phyloP scores from a whole-genome alignment of 2,329 filamentous ascomycete genomes.

The Colletotrichum sp. region DNA sequence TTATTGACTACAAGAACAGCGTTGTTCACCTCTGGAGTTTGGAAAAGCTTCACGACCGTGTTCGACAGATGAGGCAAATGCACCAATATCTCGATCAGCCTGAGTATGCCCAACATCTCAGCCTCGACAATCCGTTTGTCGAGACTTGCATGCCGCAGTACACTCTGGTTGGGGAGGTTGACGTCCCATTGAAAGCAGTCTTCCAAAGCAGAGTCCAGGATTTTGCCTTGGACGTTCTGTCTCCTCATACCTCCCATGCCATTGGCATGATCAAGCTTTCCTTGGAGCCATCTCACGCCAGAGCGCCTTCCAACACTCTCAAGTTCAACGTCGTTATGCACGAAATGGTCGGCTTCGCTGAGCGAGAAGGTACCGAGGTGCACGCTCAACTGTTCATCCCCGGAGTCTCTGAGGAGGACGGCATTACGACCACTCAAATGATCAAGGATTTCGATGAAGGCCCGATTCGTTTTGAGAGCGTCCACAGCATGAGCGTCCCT shows the following conservation, averaged over 20 bases:
- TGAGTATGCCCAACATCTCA: conserved; percentile 92
- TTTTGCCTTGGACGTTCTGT: conserved; percentile 88
- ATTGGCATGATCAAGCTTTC: conserved; percentile 91
- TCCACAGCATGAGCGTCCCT: conserved; percentile 96
- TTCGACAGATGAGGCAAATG: conserved; percentile 94
- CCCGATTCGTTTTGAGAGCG: conserved; percentile 92
- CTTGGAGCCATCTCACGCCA: conserved; percentile 89
- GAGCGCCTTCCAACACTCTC: conserved; percentile 87
- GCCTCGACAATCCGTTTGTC: conserved; percentile 89
- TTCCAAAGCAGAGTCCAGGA: conserved; percentile 96
- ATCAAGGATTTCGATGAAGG: conserved; percentile 93
- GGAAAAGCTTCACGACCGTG: conserved; percentile 86
- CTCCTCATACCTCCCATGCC: conserved; percentile 88
- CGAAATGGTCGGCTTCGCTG: conserved; percentile 91
- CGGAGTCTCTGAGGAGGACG: conserved; percentile 86
- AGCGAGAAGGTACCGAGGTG: conserved; percentile 93
- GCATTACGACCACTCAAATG: conserved; percentile 94
- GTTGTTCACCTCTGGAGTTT: conserved; percentile 95
- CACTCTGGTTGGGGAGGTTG: conserved; percentile 89
- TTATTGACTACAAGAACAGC: conserved; percentile 86
- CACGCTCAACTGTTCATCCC: conserved; percentile 97
- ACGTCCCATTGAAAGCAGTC: conserved; percentile 90
- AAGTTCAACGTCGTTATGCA: conserved; percentile 99
- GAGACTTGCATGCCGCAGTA: conserved; percentile 92
- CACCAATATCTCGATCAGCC: conserved; percentile 96